These are phyloP conservation scores for Trametes sanguinea DNA, from an alignment of 768 basidiomycete genomes.

Conservation along the genomic window DNA sequence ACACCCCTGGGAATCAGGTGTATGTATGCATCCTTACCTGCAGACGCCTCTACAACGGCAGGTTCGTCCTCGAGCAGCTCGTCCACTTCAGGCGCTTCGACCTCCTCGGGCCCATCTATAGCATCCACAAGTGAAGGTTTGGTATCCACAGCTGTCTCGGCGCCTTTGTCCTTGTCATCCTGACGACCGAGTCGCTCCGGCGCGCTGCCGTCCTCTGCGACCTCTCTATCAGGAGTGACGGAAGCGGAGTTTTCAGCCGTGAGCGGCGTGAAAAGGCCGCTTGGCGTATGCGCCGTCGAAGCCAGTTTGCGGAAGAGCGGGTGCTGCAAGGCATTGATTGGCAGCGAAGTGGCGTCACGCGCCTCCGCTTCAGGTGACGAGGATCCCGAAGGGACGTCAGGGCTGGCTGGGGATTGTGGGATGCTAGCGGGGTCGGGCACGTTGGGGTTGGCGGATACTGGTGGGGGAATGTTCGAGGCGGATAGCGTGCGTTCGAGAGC, in stretches of 20 bases:
- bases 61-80: too few species aligned
- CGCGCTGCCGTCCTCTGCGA: not conserved
- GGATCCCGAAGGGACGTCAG: not conserved
- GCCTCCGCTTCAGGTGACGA: not conserved
- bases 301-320: slow-evolving; percentile 10
- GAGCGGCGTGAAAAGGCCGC: slow-evolving; percentile 43
- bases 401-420: slow-evolving; percentile 18
- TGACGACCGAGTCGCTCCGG: not conserved
- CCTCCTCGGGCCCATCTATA: not conserved
- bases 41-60: not conserved
- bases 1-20: too few species aligned
- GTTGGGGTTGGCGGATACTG: slow-evolving; percentile 43
- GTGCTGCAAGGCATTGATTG: slow-evolving; percentile 1
- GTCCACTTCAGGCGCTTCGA: too few species aligned
- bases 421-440: slow-evolving; percentile 41
- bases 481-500: slow-evolving; percentile 6
- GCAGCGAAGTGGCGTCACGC: not conserved
- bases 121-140: not conserved
- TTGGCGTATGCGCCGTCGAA: slow-evolving; percentile 18
- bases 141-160: not conserved
- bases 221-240: slow-evolving; percentile 29
- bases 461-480: slow-evolving; percentile 36
- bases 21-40: not conserved
- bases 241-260: slow-evolving; percentile 41
- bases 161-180: too few species aligned